Conservation (phyloP, 192 early-diverging fungal genomes). For the Bifiguratus adelaidae region DNA sequence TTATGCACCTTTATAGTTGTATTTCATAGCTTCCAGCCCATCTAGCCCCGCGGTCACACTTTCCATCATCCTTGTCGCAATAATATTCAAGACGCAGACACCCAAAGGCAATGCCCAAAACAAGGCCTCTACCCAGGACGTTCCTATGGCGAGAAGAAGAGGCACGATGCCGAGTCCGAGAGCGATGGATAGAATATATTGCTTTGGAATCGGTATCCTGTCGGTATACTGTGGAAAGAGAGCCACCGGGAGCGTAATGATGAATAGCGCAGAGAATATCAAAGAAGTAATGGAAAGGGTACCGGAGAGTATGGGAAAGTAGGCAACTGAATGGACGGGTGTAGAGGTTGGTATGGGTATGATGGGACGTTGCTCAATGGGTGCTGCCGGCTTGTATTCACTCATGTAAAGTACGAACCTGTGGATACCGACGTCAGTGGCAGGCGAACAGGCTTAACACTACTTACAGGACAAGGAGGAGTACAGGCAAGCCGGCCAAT, state of each 20-base stretch:
- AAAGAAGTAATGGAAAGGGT: neutral
- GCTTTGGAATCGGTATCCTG: too few species aligned
- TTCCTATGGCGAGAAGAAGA: neutral
- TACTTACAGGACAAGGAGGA: neutral
- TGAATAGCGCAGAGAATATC: neutral
- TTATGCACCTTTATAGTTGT: constrained; percentile 6
- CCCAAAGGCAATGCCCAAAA: constrained; percentile 10
- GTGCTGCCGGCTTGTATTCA: neutral
- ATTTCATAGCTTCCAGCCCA: neutral
- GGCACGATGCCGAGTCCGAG: neutral
- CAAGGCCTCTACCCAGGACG: neutral
- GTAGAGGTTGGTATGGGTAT: neutral
- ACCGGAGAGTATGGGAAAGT: neutral
- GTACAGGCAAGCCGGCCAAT: neutral
- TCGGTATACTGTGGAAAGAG: too few species aligned
- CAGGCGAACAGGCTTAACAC: neutral
- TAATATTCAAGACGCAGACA: constrained; percentile 1
- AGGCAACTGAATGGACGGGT: neutral
- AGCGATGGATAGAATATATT: neutral
- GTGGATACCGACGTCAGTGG: neutral
- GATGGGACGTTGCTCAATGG: neutral
- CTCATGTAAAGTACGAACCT: neutral
- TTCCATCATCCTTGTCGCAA: constrained; percentile 2
- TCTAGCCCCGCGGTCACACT: neutral
- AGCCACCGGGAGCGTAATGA: too few species aligned